Conservation (phyloP, 1,139 yeast species). For the Lodderomyces jiufengensis region DNA sequence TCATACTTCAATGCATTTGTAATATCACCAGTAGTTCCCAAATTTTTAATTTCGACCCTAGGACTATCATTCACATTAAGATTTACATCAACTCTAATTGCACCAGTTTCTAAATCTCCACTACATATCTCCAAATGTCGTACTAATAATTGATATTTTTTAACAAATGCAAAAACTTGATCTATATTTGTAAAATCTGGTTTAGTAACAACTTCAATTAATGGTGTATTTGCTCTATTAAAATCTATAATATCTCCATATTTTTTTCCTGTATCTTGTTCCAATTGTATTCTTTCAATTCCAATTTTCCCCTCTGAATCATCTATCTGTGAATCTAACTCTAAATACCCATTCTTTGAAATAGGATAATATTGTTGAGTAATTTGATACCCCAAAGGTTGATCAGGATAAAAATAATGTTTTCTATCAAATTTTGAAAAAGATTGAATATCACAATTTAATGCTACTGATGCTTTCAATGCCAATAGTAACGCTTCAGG, state of each 20-base stretch:
- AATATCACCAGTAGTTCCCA: slow-evolving; percentile 82
- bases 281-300: slow-evolving; percentile 78
- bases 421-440: slow-evolving; percentile 80
- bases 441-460: slow-evolving; percentile 56
- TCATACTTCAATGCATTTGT: slow-evolving; percentile 74
- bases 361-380: slow-evolving; percentile 86
- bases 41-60: slow-evolving; percentile 84
- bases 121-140: slow-evolving; percentile 70
- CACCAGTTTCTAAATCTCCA: slow-evolving; percentile 92
- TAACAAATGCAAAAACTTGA: slow-evolving; percentile 75
- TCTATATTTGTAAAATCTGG: slow-evolving; percentile 75
- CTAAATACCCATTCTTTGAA: slow-evolving; percentile 62
- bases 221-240: slow-evolving; percentile 81
- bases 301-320: slow-evolving; percentile 41
- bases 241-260: slow-evolving; percentile 59
- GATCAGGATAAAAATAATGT: slow-evolving; percentile 95
- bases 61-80: slow-evolving; percentile 69
- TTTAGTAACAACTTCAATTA: slow-evolving; percentile 85
- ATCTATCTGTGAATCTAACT: slow-evolving; percentile 23
- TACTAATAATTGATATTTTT: slow-evolving; percentile 72
- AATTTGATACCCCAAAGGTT: slow-evolving; percentile 93
- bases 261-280: slow-evolving; percentile 89
- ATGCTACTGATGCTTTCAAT: slow-evolving; percentile 66
- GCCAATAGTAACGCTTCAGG: slow-evolving; percentile 73
- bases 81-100: slow-evolving; percentile 93